Evolutionary conservation across 305 asterid genomes (phyloP).

Genomic region (Solanum hybrid): DNA sequence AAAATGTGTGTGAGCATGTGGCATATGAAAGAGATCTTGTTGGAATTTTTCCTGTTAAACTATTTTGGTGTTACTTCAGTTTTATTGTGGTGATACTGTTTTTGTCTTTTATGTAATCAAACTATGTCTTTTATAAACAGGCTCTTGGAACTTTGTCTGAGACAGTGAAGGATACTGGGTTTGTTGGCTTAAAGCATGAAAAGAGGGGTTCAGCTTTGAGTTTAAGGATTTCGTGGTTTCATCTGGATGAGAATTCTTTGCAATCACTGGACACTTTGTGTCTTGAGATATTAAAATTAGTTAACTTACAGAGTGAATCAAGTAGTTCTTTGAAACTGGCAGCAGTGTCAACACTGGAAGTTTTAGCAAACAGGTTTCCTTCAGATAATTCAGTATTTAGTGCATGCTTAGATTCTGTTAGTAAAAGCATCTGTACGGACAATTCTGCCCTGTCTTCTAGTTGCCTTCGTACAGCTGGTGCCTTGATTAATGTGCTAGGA

Average conservation of each 20-base stretch:
- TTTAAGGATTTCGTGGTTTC: conserved; percentile 50
- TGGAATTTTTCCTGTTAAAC: neutral
- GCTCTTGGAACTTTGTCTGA: conserved; percentile 77
- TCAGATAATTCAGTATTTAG: conserved; percentile 49
- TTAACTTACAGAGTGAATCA: conserved; percentile 40
- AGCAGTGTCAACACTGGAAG: conserved; percentile 66
- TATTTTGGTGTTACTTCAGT: neutral
- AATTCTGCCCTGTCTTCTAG: conserved; percentile 53
- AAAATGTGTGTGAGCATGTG: neutral
- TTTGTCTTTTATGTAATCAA: neutral
- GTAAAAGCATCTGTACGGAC: conserved; percentile 48
- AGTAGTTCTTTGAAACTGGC: conserved; percentile 53
- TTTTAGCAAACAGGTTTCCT: conserved; percentile 47
- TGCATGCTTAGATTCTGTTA: conserved; percentile 61
- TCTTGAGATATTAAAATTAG: conserved; percentile 42
- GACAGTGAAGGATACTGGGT: conserved; percentile 51
- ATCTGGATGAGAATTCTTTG: conserved; percentile 40
- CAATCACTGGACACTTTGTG: conserved; percentile 44
- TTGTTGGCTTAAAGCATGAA: conserved; percentile 21
- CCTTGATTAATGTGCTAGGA: conserved; percentile 76
- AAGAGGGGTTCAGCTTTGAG: conserved; percentile 39
- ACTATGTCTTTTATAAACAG: conserved; percentile 25
- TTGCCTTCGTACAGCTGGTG: conserved; percentile 69
- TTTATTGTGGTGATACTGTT: neutral
- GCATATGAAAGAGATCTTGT: neutral